These are phyloP conservation scores for Brassica balearica DNA, from an alignment of 441 rosid genomes.

Conservation along the genomic window DNA sequence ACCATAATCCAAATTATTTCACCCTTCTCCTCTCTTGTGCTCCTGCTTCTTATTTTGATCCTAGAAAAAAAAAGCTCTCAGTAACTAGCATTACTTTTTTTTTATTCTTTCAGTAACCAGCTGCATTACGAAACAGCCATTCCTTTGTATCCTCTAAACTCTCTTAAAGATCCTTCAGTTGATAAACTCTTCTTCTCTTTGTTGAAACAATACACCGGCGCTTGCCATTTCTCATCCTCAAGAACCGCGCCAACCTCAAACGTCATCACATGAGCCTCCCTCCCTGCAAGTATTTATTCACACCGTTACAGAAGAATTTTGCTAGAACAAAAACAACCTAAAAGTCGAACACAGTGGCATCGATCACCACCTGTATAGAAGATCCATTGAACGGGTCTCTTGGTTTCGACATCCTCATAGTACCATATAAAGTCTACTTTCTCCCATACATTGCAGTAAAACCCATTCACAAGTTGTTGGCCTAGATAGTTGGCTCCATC, in stretches of 20 bases:
- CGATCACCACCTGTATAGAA: constrained; percentile 64
- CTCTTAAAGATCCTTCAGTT: constrained; percentile 25
- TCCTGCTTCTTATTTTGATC: too few relatives aligned
- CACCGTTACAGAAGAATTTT: neutral
- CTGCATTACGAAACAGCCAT: constrained; percentile 30
- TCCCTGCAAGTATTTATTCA: constrained; percentile 53
- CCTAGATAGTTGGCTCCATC: constrained; percentile 82
- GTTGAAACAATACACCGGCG: constrained; percentile 72
- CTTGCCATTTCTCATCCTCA: constrained; percentile 79
- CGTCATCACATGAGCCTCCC: constrained; percentile 78
- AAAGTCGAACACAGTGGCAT: neutral
- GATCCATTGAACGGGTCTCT: constrained; percentile 81
- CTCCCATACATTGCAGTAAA: constrained; percentile 83
- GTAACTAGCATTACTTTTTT: too few relatives aligned
- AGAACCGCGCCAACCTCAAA: constrained; percentile 78
- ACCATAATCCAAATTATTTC: neutral
- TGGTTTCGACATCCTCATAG: constrained; percentile 71
- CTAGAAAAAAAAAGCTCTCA: too few relatives aligned
- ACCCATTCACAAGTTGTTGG: constrained; percentile 59
- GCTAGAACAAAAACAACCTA: neutral
- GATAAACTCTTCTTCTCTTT: constrained; percentile 27
- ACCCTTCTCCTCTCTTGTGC: neutral
- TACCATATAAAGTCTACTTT: constrained; percentile 82
- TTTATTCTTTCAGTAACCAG: neutral
- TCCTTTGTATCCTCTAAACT: constrained; percentile 30